Conservation (phyloP, 371 early-diverging fungal genomes). For the Zopfochytrium polystomum region DNA sequence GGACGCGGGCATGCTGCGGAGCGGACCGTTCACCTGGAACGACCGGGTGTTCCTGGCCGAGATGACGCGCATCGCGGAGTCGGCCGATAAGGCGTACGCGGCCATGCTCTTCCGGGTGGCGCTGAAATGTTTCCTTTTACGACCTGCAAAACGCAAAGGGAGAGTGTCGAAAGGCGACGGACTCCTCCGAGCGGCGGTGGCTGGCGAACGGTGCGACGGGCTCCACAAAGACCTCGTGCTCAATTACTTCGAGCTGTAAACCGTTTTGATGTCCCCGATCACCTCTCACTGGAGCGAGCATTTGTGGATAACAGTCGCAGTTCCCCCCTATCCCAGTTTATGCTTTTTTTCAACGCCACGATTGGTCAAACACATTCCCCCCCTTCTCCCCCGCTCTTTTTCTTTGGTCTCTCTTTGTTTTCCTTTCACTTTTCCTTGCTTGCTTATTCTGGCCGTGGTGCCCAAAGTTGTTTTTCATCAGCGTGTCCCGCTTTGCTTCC, state of each 20-base stretch:
- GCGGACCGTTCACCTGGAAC: constrained; percentile 60
- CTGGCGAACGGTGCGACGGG: constrained; percentile 46
- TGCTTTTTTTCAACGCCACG: too few species aligned
- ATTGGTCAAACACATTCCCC: too few species aligned
- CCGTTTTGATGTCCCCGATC: constrained; percentile 81
- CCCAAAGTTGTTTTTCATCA: too few species aligned
- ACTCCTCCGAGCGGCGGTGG: constrained; percentile 44
- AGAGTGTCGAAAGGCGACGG: constrained; percentile 83
- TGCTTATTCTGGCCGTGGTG: too few species aligned
- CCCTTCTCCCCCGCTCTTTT: too few species aligned
- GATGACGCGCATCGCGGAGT: constrained; percentile 70
- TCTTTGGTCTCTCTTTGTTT: too few species aligned
- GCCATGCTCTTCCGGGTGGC: constrained; percentile 90
- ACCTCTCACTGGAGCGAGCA: constrained; percentile 93
- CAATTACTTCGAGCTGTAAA: constrained; percentile 79
- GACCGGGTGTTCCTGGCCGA: constrained; percentile 86
- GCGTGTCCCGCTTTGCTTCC: too few species aligned
- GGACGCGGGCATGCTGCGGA: constrained; percentile 34
- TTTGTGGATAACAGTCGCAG: constrained; percentile 77
- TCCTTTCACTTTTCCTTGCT: too few species aligned
- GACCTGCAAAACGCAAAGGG: constrained; percentile 90
- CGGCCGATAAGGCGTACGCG: constrained; percentile 78
- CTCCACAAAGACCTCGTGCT: constrained; percentile 83
- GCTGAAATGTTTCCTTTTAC: constrained; percentile 90
- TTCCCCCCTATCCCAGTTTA: too few species aligned